A percentile compares a stretch with the other conserved stretches of the same genome.
These are phyloP conservation scores for Blastomyces silverae DNA, from an alignment of 2,329 filamentous ascomycete genomes.

Conservation along the genomic window DNA sequence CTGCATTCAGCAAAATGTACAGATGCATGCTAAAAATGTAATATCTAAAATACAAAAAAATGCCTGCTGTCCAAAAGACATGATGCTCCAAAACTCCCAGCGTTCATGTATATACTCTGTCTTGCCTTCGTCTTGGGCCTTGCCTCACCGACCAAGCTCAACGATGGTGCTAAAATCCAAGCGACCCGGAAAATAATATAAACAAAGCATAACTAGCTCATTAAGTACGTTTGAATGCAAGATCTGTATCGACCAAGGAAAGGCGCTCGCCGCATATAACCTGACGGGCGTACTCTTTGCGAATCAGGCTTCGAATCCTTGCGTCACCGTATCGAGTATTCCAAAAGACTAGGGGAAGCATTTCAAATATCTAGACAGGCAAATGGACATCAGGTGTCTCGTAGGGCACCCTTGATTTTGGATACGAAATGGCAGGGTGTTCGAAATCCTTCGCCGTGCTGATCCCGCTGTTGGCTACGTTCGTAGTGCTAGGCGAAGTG, in stretches of 20 bases:
- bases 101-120: background rate
- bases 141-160: background rate
- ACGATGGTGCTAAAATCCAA: background rate
- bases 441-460: constrained; percentile 26
- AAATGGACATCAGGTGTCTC: constrained; percentile 9
- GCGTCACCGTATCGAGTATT: background rate
- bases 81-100: constrained; percentile 1
- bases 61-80: background rate
- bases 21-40: constrained; percentile 1
- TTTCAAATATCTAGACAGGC: constrained; percentile 3
- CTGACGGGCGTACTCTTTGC: background rate
- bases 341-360: background rate
- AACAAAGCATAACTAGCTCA: background rate
- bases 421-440: constrained; percentile 16
- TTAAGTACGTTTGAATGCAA: background rate
- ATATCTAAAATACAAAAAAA: constrained; percentile 10
- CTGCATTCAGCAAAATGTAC: background rate
- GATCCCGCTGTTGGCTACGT: constrained; percentile 18
- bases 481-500: background rate
- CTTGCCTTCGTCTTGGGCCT: background rate
- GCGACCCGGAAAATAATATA: no score
- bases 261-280: background rate
- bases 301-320: background rate
- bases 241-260: background rate
- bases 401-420: constrained; percentile 12